phyloP scores from a whole-genome alignment of 2,329 filamentous ascomycete genomes.

The Hymenoscyphus infarciens region DNA sequence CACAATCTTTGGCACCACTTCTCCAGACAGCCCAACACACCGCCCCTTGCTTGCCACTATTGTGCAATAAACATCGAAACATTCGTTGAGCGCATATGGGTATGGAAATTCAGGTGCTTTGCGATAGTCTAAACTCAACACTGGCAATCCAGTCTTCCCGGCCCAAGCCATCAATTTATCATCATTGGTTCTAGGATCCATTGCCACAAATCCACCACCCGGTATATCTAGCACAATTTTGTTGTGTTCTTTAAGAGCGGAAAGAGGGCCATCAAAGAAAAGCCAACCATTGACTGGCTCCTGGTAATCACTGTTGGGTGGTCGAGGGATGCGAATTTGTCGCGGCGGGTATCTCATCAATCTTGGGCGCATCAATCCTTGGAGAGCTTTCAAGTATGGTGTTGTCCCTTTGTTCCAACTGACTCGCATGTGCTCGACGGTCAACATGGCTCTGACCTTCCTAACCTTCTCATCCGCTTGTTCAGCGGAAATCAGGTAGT shows the following conservation, averaged over 20 bases:
- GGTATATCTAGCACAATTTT: constrained; percentile 85
- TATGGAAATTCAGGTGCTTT: constrained; percentile 85
- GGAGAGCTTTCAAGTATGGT: constrained; percentile 72
- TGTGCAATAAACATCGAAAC: constrained; percentile 78
- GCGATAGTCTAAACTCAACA: constrained; percentile 86
- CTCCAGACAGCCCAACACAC: constrained; percentile 71
- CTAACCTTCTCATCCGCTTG: constrained; percentile 95
- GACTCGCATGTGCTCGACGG: constrained; percentile 84
- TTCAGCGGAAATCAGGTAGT: constrained; percentile 90
- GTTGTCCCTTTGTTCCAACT: constrained; percentile 95
- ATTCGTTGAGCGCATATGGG: constrained; percentile 81
- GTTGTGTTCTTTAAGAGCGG: constrained; percentile 70
- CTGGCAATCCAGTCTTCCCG: constrained; percentile 78
- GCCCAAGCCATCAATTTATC: constrained; percentile 94
- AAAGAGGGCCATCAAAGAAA: constrained; percentile 86
- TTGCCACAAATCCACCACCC: constrained; percentile 92
- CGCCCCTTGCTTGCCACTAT: constrained; percentile 69
- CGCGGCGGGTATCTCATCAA: constrained; percentile 79
- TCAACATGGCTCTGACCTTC: constrained; percentile 81
- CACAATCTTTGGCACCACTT: constrained; percentile 62
- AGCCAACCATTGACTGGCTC: constrained; percentile 85
- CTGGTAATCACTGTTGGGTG: constrained; percentile 73
- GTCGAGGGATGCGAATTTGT: constrained; percentile 78
- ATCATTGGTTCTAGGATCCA: constrained; percentile 91
- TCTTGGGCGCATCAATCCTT: constrained; percentile 69